Percentiles rank a stretch among this genome's conserved stretches.
These are phyloP conservation scores for Rhytidhysteron rufulum DNA, from an alignment of 2,329 filamentous ascomycete species.

Conservation along the genomic window DNA sequence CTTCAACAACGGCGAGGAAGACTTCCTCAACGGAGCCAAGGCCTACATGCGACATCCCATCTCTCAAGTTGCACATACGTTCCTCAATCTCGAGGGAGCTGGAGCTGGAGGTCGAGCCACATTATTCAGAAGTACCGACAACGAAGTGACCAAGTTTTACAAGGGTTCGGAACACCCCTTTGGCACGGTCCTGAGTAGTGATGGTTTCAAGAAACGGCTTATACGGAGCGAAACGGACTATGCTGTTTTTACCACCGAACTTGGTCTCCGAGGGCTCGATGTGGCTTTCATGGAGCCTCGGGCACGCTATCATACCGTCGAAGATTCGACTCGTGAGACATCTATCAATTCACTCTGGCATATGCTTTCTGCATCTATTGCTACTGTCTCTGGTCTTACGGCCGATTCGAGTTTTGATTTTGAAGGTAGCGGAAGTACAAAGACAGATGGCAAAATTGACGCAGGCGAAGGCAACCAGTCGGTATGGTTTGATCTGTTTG, in stretches of 20 bases:
- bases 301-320: slow-evolving; percentile 82
- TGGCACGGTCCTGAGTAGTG: slow-evolving; percentile 74
- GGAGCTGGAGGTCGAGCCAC: slow-evolving; percentile 86
- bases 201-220: slow-evolving; percentile 76
- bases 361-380: slow-evolving; percentile 82
- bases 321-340: slow-evolving; percentile 80
- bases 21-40: slow-evolving; percentile 80
- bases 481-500: slow-evolving; percentile 95
- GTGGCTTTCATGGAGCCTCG: slow-evolving; percentile 87
- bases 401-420: slow-evolving; percentile 66
- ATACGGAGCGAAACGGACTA: slow-evolving; percentile 90
- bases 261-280: slow-evolving; percentile 84
- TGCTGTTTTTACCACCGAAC: slow-evolving; percentile 69
- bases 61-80: slow-evolving; percentile 75
- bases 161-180: slow-evolving; percentile 69
- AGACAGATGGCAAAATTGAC: slow-evolving; percentile 58
- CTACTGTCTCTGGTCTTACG: slow-evolving; percentile 69
- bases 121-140: slow-evolving; percentile 83
- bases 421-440: slow-evolving; percentile 55
- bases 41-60: slow-evolving; percentile 82
- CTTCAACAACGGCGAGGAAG: slow-evolving; percentile 95
- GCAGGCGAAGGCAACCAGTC: slow-evolving; percentile 65
- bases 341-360: slow-evolving; percentile 76
- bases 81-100: slow-evolving; percentile 92
- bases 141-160: slow-evolving; percentile 80